phyloP scores from a whole-genome alignment of 805 yeast species.

The Hyphopichia homilentoma region DNA sequence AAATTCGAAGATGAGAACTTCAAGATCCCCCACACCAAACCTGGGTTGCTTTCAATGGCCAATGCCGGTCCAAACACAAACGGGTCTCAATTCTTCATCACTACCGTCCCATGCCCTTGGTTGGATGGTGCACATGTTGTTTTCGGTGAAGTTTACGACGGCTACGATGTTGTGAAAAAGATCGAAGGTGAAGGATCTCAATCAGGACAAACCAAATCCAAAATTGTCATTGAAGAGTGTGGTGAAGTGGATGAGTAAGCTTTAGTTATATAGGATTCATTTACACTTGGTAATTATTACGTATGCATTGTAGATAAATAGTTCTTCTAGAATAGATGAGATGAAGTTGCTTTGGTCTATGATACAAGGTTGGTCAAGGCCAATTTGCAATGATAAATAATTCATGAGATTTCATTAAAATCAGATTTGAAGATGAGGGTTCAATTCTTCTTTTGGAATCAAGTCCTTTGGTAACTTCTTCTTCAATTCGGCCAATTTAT shows the following conservation, averaged over 20 bases:
- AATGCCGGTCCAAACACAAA: constrained; percentile 98
- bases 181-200: constrained; percentile 62
- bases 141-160: constrained; percentile 85
- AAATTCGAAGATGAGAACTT: constrained; percentile 80
- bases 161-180: constrained; percentile 79
- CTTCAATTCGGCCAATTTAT: constrained; percentile 58
- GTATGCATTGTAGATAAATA: constrained; percentile 3
- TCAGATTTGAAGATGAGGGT: too few species aligned
- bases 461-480: constrained; percentile 41
- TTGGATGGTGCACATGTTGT: constrained; percentile 93
- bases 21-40: constrained; percentile 68
- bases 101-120: constrained; percentile 86
- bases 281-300: too few species aligned
- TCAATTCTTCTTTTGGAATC: constrained; percentile 30
- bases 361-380: too few species aligned
- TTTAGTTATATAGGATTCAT: background rate
- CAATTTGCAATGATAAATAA: too few species aligned
- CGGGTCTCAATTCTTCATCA: constrained; percentile 96
- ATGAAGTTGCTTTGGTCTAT: too few species aligned
- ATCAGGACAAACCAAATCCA: constrained; percentile 45
- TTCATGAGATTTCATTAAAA: too few species aligned
- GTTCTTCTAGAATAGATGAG: background rate
- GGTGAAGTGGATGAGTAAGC: constrained; percentile 39
- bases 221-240: constrained; percentile 50
- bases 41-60: constrained; percentile 88